A percentile compares a stretch with the other conserved stretches of the same genome.
These are phyloP conservation scores for Trichoderma pleuroti DNA, from an alignment of 2,329 filamentous ascomycete genomes.

Conservation along the genomic window DNA sequence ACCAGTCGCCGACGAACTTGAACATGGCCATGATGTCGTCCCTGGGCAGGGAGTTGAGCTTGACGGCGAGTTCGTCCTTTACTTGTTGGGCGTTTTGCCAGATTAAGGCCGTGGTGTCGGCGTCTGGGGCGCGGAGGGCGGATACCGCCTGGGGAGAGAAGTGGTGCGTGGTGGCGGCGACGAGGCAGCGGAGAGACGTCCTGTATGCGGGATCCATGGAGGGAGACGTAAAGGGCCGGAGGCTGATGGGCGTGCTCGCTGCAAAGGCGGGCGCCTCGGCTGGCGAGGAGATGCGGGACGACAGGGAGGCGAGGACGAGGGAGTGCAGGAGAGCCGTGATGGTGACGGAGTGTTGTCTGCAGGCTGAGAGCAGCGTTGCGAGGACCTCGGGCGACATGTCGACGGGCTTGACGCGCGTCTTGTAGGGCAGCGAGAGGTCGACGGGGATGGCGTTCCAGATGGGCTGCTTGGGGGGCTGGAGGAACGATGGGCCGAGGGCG, in stretches of 20 bases:
- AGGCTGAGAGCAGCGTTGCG: slow-evolving; percentile 35
- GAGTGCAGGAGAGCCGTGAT: slow-evolving; percentile 49
- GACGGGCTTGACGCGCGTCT: slow-evolving; percentile 37
- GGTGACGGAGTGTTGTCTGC: slow-evolving; percentile 41
- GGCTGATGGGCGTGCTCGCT: slow-evolving; percentile 42
- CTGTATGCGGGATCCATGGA: slow-evolving; percentile 29
- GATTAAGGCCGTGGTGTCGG: slow-evolving; percentile 31
- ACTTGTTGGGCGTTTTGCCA: slow-evolving; percentile 42
- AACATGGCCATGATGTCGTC: slow-evolving; percentile 45
- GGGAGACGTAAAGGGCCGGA: slow-evolving; percentile 37
- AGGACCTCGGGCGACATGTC: slow-evolving; percentile 32
- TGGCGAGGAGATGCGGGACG: slow-evolving; percentile 34
- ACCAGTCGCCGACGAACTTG: slow-evolving; percentile 43
- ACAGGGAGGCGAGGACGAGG: slow-evolving; percentile 41
- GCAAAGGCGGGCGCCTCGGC: slow-evolving; percentile 34
- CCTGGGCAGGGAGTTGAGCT: slow-evolving; percentile 34
- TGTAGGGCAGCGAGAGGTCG: slow-evolving; percentile 35
- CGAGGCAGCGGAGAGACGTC: slow-evolving; percentile 38
- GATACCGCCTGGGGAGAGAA: slow-evolving; percentile 28
- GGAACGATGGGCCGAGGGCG: slow-evolving; percentile 38
- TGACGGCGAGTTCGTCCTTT: slow-evolving; percentile 34
- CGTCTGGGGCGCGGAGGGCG: slow-evolving; percentile 25
- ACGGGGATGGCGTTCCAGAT: slow-evolving; percentile 41
- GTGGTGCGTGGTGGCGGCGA: slow-evolving; percentile 35
- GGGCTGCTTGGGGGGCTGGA: slow-evolving; percentile 28